These are phyloP conservation scores for Cyphellophora attinorum DNA, from an alignment of 2,329 filamentous ascomycete species.

Conservation along the genomic window DNA sequence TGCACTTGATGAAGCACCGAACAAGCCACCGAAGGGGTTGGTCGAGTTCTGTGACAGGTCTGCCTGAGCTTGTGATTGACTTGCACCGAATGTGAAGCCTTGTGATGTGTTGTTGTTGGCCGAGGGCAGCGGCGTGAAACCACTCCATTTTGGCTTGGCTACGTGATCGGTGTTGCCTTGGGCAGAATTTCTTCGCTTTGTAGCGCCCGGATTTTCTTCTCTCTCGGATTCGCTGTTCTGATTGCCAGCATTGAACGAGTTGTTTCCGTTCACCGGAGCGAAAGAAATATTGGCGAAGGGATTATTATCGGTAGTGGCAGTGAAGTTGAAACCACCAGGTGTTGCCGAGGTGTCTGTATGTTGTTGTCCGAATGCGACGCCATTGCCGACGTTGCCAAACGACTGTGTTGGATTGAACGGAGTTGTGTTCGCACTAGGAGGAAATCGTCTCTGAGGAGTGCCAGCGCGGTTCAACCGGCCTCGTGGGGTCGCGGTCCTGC, in stretches of 20 bases:
- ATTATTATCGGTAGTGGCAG: slow-evolving; percentile 1
- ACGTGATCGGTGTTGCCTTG: no score
- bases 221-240: no score
- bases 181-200: no score
- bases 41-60: slow-evolving; percentile 2
- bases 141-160: no score
- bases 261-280: slow-evolving; percentile 12
- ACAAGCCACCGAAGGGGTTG: slow-evolving; percentile 2
- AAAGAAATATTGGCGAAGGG: slow-evolving; percentile 12
- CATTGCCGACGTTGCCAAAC: slow-evolving; percentile 10
- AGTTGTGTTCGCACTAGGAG: not conserved
- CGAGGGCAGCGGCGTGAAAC: no score
- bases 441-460: not conserved
- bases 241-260: no score
- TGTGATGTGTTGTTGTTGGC: no score
- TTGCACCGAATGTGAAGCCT: slow-evolving; percentile 8
- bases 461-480: not conserved
- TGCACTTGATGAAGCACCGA: no score
- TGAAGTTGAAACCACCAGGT: slow-evolving; percentile 4
- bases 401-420: slow-evolving; percentile 6
- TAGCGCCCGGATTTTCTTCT: no score
- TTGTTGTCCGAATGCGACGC: slow-evolving; percentile 12
- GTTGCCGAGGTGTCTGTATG: slow-evolving; percentile 2
- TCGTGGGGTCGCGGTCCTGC: slow-evolving; percentile 8
- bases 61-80: slow-evolving; percentile 5